Evolutionary conservation across 768 basidiomycete genomes (phyloP).

Genomic region (Mycena leptocephala): DNA sequence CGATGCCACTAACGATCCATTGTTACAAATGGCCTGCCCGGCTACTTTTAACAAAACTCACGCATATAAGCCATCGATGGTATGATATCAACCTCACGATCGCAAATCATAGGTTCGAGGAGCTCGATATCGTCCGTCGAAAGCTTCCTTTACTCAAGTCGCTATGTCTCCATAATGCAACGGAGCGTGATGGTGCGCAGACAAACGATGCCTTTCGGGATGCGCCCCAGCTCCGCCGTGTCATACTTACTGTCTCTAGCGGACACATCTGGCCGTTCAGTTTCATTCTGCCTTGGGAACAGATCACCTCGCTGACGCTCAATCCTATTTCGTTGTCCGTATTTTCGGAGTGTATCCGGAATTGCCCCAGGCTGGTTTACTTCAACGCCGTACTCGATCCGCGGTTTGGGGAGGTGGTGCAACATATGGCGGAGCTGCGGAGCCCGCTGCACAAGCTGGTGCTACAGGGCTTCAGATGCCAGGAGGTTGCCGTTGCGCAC

Average conservation of each 20-base stretch:
- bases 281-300: slow-evolving; percentile 24
- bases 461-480: slow-evolving; percentile 2
- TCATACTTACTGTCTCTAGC: background rate
- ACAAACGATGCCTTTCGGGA: slow-evolving; percentile 10
- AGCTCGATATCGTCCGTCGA: slow-evolving; percentile 1
- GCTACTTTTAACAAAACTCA: background rate
- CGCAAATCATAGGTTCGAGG: background rate
- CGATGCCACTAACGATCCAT: background rate
- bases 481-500: slow-evolving; percentile 1
- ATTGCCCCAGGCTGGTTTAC: slow-evolving; percentile 27
- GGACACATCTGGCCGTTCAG: slow-evolving; percentile 25
- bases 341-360: slow-evolving; percentile 29
- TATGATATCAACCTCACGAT: background rate
- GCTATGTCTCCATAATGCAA: background rate
- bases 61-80: slow-evolving; percentile 19
- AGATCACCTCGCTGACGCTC: slow-evolving; percentile 30
- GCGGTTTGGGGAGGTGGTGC: background rate
- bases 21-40: background rate
- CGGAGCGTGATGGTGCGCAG: slow-evolving; percentile 10
- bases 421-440: background rate
- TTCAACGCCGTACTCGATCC: slow-evolving; percentile 7
- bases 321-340: slow-evolving; percentile 13
- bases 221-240: slow-evolving; percentile 26
- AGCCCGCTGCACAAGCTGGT: slow-evolving; percentile 30
- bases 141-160: slow-evolving; percentile 20